These are phyloP conservation scores for Parmales sp. DNA, from an alignment of 108 stramenopile species.

Conservation along the genomic window DNA sequence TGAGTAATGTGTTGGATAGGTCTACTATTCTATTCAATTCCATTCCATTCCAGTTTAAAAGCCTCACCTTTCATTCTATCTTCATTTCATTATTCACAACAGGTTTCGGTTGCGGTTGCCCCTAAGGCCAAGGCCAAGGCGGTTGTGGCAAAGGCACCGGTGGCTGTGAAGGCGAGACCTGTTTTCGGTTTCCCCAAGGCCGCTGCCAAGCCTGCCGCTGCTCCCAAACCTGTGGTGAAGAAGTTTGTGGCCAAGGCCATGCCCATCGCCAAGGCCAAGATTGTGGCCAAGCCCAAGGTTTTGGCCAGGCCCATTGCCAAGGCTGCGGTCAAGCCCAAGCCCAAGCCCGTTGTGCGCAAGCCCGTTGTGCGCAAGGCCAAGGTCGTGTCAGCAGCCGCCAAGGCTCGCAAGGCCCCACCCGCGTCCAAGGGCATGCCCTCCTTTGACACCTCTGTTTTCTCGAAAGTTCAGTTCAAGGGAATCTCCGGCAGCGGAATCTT, in stretches of 20 bases:
- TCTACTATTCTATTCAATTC: neutral
- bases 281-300: neutral
- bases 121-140: neutral
- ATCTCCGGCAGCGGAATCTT: constrained; percentile 28
- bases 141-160: neutral
- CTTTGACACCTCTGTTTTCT: constrained; percentile 17
- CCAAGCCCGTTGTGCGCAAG: neutral
- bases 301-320: neutral
- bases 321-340: neutral
- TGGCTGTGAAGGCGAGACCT: neutral
- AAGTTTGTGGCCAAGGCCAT: constrained; percentile 16
- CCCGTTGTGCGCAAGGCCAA: neutral
- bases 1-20: neutral
- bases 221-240: constrained; percentile 8
- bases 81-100: constrained; percentile 6
- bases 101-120: neutral
- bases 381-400: neutral
- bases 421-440: constrained; percentile 40
- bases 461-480: constrained; percentile 17
- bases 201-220: constrained; percentile 17
- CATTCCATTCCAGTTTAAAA: neutral
- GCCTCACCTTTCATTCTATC: neutral
- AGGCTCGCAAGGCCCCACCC: constrained; percentile 17
- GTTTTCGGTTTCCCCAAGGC: constrained; percentile 7
- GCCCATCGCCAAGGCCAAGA: neutral